Percentiles rank a stretch among this genome's conserved stretches.
These are phyloP conservation scores for Clarireedia homoeocarpa DNA, from an alignment of 2,329 filamentous ascomycete species.

Conservation along the genomic window DNA sequence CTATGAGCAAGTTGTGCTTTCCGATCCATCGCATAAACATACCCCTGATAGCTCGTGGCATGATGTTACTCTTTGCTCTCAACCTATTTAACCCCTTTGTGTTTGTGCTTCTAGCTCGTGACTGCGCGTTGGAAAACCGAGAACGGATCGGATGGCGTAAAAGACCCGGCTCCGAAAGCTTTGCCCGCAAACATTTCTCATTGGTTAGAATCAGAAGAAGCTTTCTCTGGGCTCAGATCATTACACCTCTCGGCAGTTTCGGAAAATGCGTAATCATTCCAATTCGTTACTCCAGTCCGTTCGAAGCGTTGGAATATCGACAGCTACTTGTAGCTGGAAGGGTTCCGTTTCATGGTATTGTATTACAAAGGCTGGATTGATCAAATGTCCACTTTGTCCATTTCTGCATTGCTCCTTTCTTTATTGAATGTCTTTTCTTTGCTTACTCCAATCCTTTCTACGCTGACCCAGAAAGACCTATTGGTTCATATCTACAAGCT, in stretches of 20 bases:
- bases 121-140: neutral
- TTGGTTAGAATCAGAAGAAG: neutral
- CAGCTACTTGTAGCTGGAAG: too few species aligned
- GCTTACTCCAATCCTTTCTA: too few species aligned
- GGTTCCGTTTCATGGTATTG: too few species aligned
- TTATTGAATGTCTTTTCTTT: too few species aligned
- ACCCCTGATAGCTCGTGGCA: slow-evolving; percentile 53
- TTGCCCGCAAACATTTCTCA: neutral
- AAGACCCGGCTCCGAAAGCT: neutral
- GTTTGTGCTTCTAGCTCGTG: neutral
- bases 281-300: neutral
- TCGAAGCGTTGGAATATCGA: neutral
- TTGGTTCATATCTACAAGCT: neutral
- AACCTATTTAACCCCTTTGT: too few species aligned
- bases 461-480: too few species aligned
- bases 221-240: neutral
- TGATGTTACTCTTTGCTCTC: slow-evolving; percentile 21
- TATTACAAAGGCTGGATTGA: too few species aligned
- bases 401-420: too few species aligned
- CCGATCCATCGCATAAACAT: slow-evolving; percentile 9
- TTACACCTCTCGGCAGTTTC: slow-evolving; percentile 1
- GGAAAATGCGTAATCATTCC: neutral
- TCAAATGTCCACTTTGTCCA: too few species aligned
- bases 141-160: neutral
- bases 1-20: neutral